phyloP scores from a whole-genome alignment of 2,329 filamentous ascomycete species.

The Hypomyces rosellus region DNA sequence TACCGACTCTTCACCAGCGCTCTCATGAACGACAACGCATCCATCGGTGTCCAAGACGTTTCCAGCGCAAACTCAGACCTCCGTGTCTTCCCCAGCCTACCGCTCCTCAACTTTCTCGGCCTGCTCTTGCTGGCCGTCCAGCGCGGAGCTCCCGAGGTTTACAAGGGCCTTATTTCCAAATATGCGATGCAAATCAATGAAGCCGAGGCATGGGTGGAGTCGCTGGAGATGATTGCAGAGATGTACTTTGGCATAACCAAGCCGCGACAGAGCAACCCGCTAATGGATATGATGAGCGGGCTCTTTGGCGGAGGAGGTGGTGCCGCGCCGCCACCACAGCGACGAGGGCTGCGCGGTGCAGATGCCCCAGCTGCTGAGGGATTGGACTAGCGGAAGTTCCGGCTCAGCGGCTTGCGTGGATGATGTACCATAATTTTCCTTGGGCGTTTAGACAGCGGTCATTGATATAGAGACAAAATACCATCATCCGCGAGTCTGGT shows the following conservation, averaged over 20 bases:
- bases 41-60: slow-evolving; percentile 72
- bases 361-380: slow-evolving; percentile 52
- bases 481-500: slow-evolving; percentile 32
- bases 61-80: slow-evolving; percentile 66
- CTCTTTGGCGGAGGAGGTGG: slow-evolving; percentile 74
- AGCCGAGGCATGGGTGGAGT: slow-evolving; percentile 69
- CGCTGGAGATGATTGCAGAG: slow-evolving; percentile 81
- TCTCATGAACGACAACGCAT: slow-evolving; percentile 35
- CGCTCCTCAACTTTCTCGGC: slow-evolving; percentile 91
- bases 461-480: slow-evolving; percentile 9
- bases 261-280: slow-evolving; percentile 81
- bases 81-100: slow-evolving; percentile 81
- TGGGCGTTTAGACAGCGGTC: slow-evolving; percentile 18
- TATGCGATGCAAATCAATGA: slow-evolving; percentile 77
- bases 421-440: slow-evolving; percentile 18
- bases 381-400: slow-evolving; percentile 42
- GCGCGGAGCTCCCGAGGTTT: slow-evolving; percentile 70
- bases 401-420: background rate
- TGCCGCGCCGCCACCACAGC: slow-evolving; percentile 34
- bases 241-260: slow-evolving; percentile 94
- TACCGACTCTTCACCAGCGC: slow-evolving; percentile 56
- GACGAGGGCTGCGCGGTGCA: slow-evolving; percentile 37
- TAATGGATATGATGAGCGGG: slow-evolving; percentile 97
- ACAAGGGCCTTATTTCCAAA: slow-evolving; percentile 72
- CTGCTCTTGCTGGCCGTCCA: slow-evolving; percentile 79